Base-by-base conservation (phyloP, 2,329 filamentous ascomycete genomes). In the Paradendryphiella salina region DNA sequence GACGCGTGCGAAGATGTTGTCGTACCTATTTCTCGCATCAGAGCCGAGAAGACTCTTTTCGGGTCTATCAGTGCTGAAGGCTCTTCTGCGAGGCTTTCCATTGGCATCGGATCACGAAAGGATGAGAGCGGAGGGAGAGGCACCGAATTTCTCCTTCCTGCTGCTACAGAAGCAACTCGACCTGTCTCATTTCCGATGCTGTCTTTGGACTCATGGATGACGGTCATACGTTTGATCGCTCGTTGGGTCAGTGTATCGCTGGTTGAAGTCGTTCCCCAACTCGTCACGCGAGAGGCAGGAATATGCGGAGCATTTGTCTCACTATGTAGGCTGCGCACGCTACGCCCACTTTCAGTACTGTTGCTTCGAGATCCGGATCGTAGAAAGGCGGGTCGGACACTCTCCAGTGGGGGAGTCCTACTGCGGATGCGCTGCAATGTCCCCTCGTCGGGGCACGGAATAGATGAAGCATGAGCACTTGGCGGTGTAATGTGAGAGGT, bases 231-330 rank as follows among this genome's bases (percentile, higher is more conserved):
- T 61, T 86, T 75, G 69, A 52, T 82, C 76, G 76, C 80, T 73
- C 52, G 76, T 51, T 75, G 78, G 51, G 67, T 82, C 5, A 79
- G 71, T 2, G 82, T 79, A 2, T 81, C 84, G 49, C 80, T 80
- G 1, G 79, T 77, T 1, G 81, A 82, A 0, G 86, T 88, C 54
- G 84, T 83, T 4, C 81, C 82, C 87, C 87, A 90, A 67, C 87
- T 90, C 1, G 86, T 89, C 42, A 89, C 82, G 17, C 86, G 64
- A 14, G 69, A 73, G 4, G 50, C 50, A 20, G 61, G 80, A 4
- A 84, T 59, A 54, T 83, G 85, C 1, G 81, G 82, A 58, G 79
- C 75, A 29, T 79, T 78, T 6, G 57, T 46, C 38, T 71, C 67
- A 32, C 68, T 72, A n/a, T 66, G 63, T 6, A 67, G 59, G 44